Evolutionary conservation across 1,284 basidiomycete genomes (phyloP).

Genomic region (Austropuccinia psidii): DNA sequence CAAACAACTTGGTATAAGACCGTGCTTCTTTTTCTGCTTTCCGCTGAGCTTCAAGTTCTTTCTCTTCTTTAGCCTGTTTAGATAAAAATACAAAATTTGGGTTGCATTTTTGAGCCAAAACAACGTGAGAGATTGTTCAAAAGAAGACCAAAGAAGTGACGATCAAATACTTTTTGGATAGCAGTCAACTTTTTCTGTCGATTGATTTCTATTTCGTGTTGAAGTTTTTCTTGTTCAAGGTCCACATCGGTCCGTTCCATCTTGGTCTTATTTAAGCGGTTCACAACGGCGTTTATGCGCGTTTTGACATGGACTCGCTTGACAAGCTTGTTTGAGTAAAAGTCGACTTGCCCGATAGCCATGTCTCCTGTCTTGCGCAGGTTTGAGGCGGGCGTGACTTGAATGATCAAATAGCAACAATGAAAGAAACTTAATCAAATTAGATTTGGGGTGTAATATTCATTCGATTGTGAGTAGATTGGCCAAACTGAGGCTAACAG

Average conservation of each 20-base stretch:
- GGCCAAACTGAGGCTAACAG: conserved; percentile 74
- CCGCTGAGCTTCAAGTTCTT: conserved; percentile 14
- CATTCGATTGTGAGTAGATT: too few relatives aligned
- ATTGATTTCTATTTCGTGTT: conserved; percentile 28
- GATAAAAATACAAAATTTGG: background rate
- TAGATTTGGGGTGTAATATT: background rate
- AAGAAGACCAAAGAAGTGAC: background rate
- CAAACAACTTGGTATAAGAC: conserved; percentile 23
- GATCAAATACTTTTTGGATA: background rate
- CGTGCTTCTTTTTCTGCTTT: conserved; percentile 30
- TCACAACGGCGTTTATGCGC: conserved; percentile 82
- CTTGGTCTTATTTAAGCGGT: conserved; percentile 92
- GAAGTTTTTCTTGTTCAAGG: conserved; percentile 20
- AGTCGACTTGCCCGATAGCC: conserved; percentile 90
- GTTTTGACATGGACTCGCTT: conserved; percentile 63
- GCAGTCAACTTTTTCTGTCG: conserved; percentile 18
- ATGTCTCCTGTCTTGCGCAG: conserved; percentile 86
- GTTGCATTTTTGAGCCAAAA: background rate
- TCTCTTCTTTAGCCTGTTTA: conserved; percentile 14
- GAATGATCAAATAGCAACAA: background rate
- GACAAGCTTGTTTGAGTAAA: conserved; percentile 79
- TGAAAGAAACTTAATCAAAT: background rate
- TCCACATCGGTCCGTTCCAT: conserved; percentile 43
- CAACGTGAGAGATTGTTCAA: background rate
- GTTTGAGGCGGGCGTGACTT: conserved; percentile 24